These are phyloP conservation scores for Panicum hallii DNA, from an alignment of 202 grass and related monocot species.

Conservation along the genomic window DNA sequence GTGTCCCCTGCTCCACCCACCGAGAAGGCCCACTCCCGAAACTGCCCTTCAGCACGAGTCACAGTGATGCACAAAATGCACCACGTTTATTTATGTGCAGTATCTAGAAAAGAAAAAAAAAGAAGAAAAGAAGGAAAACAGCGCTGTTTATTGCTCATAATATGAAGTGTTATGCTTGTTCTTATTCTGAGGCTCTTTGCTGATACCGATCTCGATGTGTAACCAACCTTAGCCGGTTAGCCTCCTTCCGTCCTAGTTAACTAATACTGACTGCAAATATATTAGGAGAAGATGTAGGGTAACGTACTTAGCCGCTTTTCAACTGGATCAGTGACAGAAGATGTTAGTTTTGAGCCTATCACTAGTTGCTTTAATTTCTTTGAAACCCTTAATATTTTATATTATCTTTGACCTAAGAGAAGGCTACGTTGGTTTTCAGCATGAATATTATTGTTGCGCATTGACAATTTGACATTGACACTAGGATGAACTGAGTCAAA, in stretches of 20 bases:
- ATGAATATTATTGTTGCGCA: neutral
- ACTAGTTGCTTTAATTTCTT: too few species aligned
- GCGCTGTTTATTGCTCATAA: neutral
- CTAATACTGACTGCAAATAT: too few species aligned
- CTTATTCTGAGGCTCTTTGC: neutral
- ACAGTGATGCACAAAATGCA: neutral
- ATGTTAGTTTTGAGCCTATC: too few species aligned
- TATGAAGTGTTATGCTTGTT: neutral
- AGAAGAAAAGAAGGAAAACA: neutral
- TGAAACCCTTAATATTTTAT: neutral
- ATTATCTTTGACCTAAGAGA: neutral
- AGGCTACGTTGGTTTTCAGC: neutral
- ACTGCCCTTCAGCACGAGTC: slow-evolving; percentile 10
- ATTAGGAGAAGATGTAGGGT: too few species aligned
- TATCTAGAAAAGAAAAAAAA: neutral
- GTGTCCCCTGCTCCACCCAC: slow-evolving; percentile 39
- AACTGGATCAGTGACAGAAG: too few species aligned
- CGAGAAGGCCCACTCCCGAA: neutral
- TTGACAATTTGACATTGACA: slow-evolving; percentile 16
- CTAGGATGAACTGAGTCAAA: slow-evolving; percentile 10
- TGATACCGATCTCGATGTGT: neutral
- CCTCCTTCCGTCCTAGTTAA: too few species aligned
- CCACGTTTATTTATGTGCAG: neutral
- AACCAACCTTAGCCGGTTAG: neutral
- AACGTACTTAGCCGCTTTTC: too few species aligned